Conservation (phyloP, 345 rosid species). For the Gossypioides kirkii region DNA sequence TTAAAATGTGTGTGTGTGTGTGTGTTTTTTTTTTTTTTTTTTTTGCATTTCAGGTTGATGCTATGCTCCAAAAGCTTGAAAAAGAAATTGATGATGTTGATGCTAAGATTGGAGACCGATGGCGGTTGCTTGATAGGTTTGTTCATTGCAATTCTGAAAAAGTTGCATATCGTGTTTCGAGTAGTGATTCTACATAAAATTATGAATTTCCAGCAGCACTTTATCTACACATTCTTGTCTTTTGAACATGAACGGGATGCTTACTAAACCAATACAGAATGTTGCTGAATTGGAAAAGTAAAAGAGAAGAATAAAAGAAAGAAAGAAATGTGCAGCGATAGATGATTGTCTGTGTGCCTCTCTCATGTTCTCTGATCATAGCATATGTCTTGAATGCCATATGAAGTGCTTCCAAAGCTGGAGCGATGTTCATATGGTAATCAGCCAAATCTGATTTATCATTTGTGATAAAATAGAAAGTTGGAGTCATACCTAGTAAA, state of each 20-base stretch:
- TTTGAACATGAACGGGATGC: neutral
- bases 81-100: conserved; percentile 98
- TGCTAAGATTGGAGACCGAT: conserved; percentile 87
- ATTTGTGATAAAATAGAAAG: neutral
- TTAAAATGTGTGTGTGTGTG: too few species aligned
- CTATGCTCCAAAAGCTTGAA: conserved; percentile 94
- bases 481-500: neutral
- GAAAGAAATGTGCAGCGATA: neutral
- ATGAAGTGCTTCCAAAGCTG: neutral
- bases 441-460: neutral
- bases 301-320: neutral
- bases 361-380: neutral
- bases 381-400: neutral
- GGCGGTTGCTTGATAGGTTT: conserved; percentile 90
- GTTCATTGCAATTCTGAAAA: conserved; percentile 17
- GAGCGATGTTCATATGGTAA: neutral
- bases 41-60: conserved; percentile 60
- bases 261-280: neutral
- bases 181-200: conserved; percentile 8
- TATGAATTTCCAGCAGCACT: neutral
- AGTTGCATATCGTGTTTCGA: neutral
- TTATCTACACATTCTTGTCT: neutral
- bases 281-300: neutral
- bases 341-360: neutral
- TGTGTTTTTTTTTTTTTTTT: neutral